Conservation (phyloP, 345 rosid species). For the Citrus trifoliata region DNA sequence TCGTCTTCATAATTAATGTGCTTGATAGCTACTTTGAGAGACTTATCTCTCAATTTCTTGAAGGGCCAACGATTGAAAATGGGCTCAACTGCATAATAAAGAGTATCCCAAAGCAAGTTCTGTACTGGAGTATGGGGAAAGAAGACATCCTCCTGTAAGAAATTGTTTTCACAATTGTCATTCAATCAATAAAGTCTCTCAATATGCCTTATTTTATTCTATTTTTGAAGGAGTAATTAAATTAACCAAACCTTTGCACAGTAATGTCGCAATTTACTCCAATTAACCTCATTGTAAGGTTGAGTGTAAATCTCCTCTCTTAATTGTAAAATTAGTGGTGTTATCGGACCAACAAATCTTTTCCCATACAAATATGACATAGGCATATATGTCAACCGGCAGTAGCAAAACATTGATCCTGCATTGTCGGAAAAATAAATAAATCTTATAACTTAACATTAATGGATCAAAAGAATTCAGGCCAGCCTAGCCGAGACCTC, state of each 20-base stretch:
- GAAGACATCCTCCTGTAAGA: conserved; percentile 39
- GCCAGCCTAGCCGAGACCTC: too few relatives aligned
- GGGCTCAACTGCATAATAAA: conserved; percentile 34
- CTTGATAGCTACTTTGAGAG: conserved; percentile 34
- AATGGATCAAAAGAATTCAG: too few relatives aligned
- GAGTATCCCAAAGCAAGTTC: conserved; percentile 37
- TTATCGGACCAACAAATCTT: conserved; percentile 13
- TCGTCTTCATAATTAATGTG: conserved; percentile 45
- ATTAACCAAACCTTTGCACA: conserved; percentile 23
- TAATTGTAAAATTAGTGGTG: conserved; percentile 24
- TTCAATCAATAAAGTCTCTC: neutral
- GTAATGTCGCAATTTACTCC: conserved; percentile 18
- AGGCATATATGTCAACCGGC: conserved; percentile 28
- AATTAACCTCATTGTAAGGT: conserved; percentile 13
- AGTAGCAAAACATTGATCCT: conserved; percentile 33
- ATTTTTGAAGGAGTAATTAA: neutral
- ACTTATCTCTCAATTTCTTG: conserved; percentile 28
- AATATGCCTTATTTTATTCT: too few relatives aligned
- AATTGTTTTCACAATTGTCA: neutral
- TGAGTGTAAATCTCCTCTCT: conserved; percentile 20
- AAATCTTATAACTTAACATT: too few relatives aligned
- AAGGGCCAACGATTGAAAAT: conserved; percentile 46
- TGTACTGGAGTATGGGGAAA: conserved; percentile 44
- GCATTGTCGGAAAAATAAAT: neutral
- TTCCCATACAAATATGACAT: conserved; percentile 17